phyloP scores from a whole-genome alignment of 371 early-diverging fungal genomes.

The Lichtheimia corymbifera region DNA sequence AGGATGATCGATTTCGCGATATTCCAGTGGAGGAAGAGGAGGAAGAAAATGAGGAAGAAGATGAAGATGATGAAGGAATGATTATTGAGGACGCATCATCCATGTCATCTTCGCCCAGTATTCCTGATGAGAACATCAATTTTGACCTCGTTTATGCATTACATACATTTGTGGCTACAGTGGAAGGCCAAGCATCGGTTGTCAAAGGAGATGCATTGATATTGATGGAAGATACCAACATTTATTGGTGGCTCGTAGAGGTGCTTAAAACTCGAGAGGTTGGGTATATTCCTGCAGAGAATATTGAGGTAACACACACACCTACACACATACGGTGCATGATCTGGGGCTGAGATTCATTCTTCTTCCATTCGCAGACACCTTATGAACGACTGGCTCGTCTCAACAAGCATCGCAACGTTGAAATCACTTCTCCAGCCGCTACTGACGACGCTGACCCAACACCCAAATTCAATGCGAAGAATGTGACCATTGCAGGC shows the following conservation, averaged over 20 bases:
- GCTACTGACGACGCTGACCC: constrained; percentile 6
- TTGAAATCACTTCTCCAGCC: constrained; percentile 60
- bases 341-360: neutral
- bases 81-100: constrained; percentile 43
- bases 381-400: constrained; percentile 89
- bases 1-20: constrained; percentile 13
- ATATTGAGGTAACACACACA: constrained; percentile 72
- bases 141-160: constrained; percentile 87
- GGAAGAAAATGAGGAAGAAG: constrained; percentile 35
- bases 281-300: constrained; percentile 96
- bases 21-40: constrained; percentile 27
- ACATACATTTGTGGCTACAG: constrained; percentile 90
- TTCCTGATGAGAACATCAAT: constrained; percentile 77
- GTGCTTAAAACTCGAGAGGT: constrained; percentile 84
- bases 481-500: constrained; percentile 38
- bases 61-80: constrained; percentile 56
- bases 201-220: constrained; percentile 85
- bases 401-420: constrained; percentile 85
- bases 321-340: neutral
- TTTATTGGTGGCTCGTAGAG: constrained; percentile 97
- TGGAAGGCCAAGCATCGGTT: constrained; percentile 93
- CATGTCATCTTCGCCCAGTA: constrained; percentile 59
- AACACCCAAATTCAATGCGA: constrained; percentile 1
- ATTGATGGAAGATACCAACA: constrained; percentile 93
- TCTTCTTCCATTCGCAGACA: constrained; percentile 50